phyloP scores from a whole-genome alignment of 768 basidiomycete species.

The Sporobolomyces phaffii region DNA sequence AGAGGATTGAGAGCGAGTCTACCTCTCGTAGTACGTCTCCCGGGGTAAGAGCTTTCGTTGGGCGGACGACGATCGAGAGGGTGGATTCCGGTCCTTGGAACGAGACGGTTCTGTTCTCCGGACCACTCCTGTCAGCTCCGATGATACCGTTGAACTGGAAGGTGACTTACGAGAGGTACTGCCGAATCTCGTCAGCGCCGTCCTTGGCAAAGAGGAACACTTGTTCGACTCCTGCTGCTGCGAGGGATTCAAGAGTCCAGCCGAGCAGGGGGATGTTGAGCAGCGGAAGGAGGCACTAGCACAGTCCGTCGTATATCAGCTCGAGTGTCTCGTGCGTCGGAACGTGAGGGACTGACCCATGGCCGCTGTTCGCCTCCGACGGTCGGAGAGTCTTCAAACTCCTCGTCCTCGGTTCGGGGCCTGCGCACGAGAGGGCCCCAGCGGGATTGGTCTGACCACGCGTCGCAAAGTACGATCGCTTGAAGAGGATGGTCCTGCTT shows the following conservation, averaged over 20 bases:
- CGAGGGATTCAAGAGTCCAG: slow-evolving; percentile 93
- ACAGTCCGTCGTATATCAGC: too few relatives aligned
- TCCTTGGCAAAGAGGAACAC: slow-evolving; percentile 92
- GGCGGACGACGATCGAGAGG: slow-evolving; percentile 77
- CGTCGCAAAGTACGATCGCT: slow-evolving; percentile 87
- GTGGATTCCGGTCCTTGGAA: slow-evolving; percentile 56
- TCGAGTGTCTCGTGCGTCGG: too few relatives aligned
- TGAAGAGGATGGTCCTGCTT: slow-evolving; percentile 79
- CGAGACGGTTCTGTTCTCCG: slow-evolving; percentile 1
- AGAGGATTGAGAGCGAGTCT: slow-evolving; percentile 83
- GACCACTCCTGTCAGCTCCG: too few relatives aligned
- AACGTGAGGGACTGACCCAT: slow-evolving; percentile 65
- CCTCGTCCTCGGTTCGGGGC: slow-evolving; percentile 37
- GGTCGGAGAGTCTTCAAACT: slow-evolving; percentile 21
- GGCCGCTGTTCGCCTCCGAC: slow-evolving; percentile 67
- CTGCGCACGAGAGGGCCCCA: slow-evolving; percentile 40
- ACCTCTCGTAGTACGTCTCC: slow-evolving; percentile 92
- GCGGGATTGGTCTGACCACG: slow-evolving; percentile 37
- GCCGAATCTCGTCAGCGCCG: slow-evolving; percentile 76
- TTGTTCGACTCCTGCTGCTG: slow-evolving; percentile 90
- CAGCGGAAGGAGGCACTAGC: slow-evolving; percentile 86
- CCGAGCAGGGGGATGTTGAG: slow-evolving; percentile 88
- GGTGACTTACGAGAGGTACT: slow-evolving; percentile 70
- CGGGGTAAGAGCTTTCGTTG: slow-evolving; percentile 77
- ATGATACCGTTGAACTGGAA: too few relatives aligned